Base-by-base conservation (phyloP, 139 green algal species). In the Diplosphaera chodatii region DNA sequence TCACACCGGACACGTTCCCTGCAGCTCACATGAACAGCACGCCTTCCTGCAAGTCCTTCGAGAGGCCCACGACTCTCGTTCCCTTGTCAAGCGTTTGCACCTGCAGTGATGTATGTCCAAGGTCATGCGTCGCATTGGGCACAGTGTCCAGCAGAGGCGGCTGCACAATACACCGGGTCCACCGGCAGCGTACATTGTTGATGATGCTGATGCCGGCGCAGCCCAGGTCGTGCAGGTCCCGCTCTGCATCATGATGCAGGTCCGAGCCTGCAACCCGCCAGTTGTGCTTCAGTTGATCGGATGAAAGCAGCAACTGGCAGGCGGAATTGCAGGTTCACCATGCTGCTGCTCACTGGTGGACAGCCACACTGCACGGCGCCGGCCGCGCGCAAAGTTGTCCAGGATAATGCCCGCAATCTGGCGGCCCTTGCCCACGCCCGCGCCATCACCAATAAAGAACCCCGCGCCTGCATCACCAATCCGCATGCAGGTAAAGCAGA, bases 381-480 rank as follows among this genome's bases (percentile, higher is more conserved):
- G 74, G 27, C 88, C 89, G 8, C 91, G 80, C 0, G 71, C 77
- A 69, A 88, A 96, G 84, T 91, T 94, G 74, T 97, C 92, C 25
- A 96, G 32, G 27, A 97, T 91, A 31, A 89, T 81, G 34, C 85
- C 91, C 28, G 82, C 66, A 29, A 96, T 91, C 80, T 95, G 87
- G 22, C 81, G 80, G 0, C 89, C 89, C 80, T 96, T 96, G 72
- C 91, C 91, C 66, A 96, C 88, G 1, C 91, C 91, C 21, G 91
- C 90, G 23, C 89, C 88, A 66, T 96, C 90, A 3, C 88, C 86
- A 69, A 94, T 90, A 80, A 94, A 89, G 71, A 92, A 94, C 4
- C 85, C 88, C 4, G 84, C 84, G 23, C 82, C 76, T 85, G 80
- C 32, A 68, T n/a, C n/a, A n/a, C n/a, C n/a, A n/a, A n/a, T n/a